Evolutionary conservation across 2,329 filamentous ascomycete genomes (phyloP).

Genomic region (Aspergillus glaucus): DNA sequence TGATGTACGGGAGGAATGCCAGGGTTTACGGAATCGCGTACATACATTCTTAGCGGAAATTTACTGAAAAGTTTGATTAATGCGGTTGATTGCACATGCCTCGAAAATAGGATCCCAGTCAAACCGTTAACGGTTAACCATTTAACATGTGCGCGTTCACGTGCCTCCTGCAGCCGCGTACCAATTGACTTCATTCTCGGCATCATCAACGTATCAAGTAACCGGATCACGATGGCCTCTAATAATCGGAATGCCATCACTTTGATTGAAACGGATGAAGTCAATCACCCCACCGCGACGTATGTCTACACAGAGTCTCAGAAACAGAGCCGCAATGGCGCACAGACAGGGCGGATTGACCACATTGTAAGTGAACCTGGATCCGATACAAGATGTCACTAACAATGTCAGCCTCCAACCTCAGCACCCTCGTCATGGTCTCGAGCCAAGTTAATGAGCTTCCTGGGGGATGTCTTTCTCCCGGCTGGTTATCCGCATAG

Average conservation of each 20-base stretch:
- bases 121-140: too few relatives aligned
- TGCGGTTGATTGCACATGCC: not conserved
- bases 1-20: slow-evolving; percentile 4
- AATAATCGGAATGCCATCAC: slow-evolving; percentile 10
- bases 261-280: slow-evolving; percentile 43
- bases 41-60: slow-evolving; percentile 14
- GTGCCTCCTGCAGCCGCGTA: not conserved
- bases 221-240: not conserved
- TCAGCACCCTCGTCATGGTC: slow-evolving; percentile 17
- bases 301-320: slow-evolving; percentile 41
- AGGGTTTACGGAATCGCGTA: slow-evolving; percentile 6
- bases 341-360: slow-evolving; percentile 38
- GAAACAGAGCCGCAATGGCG: slow-evolving; percentile 3
- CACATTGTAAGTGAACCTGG: slow-evolving; percentile 26
- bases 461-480: slow-evolving; percentile 66
- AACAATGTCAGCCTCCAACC: slow-evolving; percentile 9
- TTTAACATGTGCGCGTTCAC: not conserved
- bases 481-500: slow-evolving; percentile 84
- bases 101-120: too few relatives aligned
- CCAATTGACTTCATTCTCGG: not conserved
- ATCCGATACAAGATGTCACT: not conserved
- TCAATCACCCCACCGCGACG: slow-evolving; percentile 43
- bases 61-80: slow-evolving; percentile 4
- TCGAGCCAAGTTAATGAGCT: slow-evolving; percentile 23
- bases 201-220: not conserved